These are phyloP conservation scores for Claviceps pazoutovae DNA, from an alignment of 2,329 filamentous ascomycete species.

Conservation along the genomic window DNA sequence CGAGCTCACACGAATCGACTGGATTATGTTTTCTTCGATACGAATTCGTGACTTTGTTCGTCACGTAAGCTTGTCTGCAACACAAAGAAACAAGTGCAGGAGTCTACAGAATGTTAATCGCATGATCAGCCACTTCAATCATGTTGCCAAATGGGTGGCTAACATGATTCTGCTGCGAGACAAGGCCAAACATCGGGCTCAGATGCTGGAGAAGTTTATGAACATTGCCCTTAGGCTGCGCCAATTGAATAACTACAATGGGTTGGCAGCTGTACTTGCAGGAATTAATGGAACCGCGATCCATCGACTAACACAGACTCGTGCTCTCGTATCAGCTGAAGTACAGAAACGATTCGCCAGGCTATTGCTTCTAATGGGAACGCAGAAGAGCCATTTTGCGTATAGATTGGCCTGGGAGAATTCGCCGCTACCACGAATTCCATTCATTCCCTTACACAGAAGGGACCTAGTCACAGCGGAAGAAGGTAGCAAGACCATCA, in stretches of 20 bases:
- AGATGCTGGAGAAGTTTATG: constrained; percentile 94
- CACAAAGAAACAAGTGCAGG: constrained; percentile 61
- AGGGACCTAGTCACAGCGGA: constrained; percentile 85
- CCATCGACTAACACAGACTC: constrained; percentile 68
- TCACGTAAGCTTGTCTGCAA: constrained; percentile 63
- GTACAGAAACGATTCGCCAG: constrained; percentile 76
- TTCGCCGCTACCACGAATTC: constrained; percentile 76
- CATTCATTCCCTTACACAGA: constrained; percentile 80
- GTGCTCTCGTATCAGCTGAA: constrained; percentile 56
- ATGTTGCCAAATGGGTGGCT: constrained; percentile 67
- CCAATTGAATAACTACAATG: constrained; percentile 93
- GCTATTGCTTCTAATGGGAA: constrained; percentile 82
- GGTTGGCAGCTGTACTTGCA: constrained; percentile 82
- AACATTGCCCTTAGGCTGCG: constrained; percentile 72
- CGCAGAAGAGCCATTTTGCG: constrained; percentile 81
- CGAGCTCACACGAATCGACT: constrained; percentile 90
- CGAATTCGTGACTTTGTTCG: constrained; percentile 84
- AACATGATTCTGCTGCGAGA: constrained; percentile 80
- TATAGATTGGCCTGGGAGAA: constrained; percentile 98
- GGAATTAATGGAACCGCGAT: constrained; percentile 83
- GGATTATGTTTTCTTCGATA: constrained; percentile 95
- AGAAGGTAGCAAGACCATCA: constrained; percentile 80
- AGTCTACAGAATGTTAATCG: constrained; percentile 78
- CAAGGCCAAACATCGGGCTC: constrained; percentile 87
- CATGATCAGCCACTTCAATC: constrained; percentile 89